Evolutionary conservation across 257 asterid genomes (phyloP).

Genomic region (Pogostemon cablin): DNA sequence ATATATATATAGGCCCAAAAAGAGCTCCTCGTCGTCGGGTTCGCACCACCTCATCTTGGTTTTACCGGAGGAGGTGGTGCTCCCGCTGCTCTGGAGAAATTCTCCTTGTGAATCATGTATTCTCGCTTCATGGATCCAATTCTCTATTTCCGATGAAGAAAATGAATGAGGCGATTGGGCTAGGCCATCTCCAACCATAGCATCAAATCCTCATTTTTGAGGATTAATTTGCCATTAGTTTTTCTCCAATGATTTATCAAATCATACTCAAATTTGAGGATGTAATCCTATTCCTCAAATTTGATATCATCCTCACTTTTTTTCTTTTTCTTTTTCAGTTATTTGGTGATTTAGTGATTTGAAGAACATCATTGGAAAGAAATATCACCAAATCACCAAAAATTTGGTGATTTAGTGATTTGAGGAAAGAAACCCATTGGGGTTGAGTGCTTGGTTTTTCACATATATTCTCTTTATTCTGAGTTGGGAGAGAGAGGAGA

Average conservation of each 20-base stretch:
- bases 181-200: neutral
- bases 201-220: too few species aligned
- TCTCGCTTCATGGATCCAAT: conserved; percentile 32
- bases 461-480: conserved; percentile 39
- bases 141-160: conserved; percentile 4
- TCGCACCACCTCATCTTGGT: conserved; percentile 51
- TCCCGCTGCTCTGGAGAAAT: conserved; percentile 38
- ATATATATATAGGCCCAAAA: conserved; percentile 37
- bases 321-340: too few species aligned
- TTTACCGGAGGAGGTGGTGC: conserved; percentile 39
- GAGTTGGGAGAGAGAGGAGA: conserved; percentile 28
- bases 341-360: too few species aligned
- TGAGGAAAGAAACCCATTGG: too few species aligned
- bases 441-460: conserved; percentile 43
- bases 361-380: too few species aligned
- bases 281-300: too few species aligned
- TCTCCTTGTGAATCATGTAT: conserved; percentile 22
- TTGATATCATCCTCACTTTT: too few species aligned
- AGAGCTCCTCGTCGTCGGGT: conserved; percentile 59
- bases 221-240: too few species aligned
- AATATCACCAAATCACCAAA: too few species aligned
- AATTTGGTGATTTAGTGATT: too few species aligned
- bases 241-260: too few species aligned
- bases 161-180: conserved; percentile 43
- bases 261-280: too few species aligned